phyloP scores from a whole-genome alignment of 2,329 filamentous ascomycete species.

The Madurella mycetomatis region DNA sequence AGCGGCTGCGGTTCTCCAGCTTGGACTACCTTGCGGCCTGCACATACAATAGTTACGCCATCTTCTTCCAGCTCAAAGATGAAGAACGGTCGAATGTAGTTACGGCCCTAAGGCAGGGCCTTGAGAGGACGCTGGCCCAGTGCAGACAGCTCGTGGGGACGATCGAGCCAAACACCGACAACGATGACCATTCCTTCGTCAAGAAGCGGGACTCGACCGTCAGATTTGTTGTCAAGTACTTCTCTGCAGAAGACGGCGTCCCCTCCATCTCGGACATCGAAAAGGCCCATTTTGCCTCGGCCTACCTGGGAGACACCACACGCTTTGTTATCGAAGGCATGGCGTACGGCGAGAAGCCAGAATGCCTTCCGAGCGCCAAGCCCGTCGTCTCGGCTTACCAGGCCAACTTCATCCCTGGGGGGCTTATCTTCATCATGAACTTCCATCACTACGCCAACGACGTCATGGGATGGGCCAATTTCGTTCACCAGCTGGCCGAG shows the following conservation, averaged over 20 bases:
- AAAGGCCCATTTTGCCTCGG: slow-evolving; percentile 31
- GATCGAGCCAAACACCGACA: slow-evolving; percentile 37
- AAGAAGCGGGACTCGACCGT: slow-evolving; percentile 28
- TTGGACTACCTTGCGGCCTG: slow-evolving; percentile 34
- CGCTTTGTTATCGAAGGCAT: slow-evolving; percentile 35
- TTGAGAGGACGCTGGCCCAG: slow-evolving; percentile 37
- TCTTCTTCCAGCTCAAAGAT: slow-evolving; percentile 38
- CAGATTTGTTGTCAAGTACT: slow-evolving; percentile 28
- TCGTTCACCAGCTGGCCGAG: slow-evolving; percentile 39
- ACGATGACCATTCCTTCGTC: slow-evolving; percentile 31
- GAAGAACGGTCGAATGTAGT: slow-evolving; percentile 14
- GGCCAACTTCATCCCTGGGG: slow-evolving; percentile 39
- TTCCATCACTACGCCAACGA: slow-evolving; percentile 42
- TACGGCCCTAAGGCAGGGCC: slow-evolving; percentile 31
- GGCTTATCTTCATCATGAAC: slow-evolving; percentile 39
- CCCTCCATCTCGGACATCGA: slow-evolving; percentile 39
- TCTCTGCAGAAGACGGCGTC: slow-evolving; percentile 27
- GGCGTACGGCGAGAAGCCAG: slow-evolving; percentile 38
- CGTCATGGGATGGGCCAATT: slow-evolving; percentile 38
- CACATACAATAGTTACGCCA: slow-evolving; percentile 36
- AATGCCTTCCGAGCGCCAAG: slow-evolving; percentile 32
- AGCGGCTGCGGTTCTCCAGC: slow-evolving; percentile 35
- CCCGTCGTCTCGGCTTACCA: slow-evolving; percentile 37
- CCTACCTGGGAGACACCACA: slow-evolving; percentile 31
- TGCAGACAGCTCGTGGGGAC: slow-evolving; percentile 35